These are phyloP conservation scores for Brassica juncea DNA, from an alignment of 345 rosid species.

Conservation along the genomic window DNA sequence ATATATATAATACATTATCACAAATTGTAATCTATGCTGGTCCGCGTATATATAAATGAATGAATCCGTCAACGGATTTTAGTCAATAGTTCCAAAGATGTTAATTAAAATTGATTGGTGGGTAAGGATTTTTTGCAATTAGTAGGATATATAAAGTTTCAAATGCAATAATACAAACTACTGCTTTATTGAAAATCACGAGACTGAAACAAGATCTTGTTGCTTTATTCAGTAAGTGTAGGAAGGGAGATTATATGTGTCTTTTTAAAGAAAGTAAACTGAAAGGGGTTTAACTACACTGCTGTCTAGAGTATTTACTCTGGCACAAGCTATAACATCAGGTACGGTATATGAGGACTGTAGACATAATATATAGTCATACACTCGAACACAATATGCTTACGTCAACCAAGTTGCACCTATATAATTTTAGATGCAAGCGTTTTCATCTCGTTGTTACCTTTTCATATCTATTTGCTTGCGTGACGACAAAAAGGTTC, in stretches of 20 bases:
- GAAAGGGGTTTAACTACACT: not conserved
- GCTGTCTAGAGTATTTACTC: not conserved
- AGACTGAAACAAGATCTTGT: not conserved
- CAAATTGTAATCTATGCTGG: not conserved
- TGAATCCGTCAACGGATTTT: not conserved
- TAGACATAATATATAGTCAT: not conserved
- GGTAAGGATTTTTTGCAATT: not conserved
- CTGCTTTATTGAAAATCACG: conserved; percentile 29
- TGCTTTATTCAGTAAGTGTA: conserved; percentile 3
- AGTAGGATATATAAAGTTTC: not conserved
- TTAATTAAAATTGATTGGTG: not conserved
- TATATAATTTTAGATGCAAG: not conserved
- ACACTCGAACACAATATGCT: not conserved
- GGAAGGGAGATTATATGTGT: not conserved
- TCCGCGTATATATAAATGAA: not conserved
- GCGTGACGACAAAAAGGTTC: not conserved
- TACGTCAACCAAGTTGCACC: not conserved
- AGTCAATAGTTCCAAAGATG: not conserved
- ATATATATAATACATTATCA: not conserved
- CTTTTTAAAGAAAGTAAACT: not conserved
- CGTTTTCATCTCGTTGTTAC: not conserved
- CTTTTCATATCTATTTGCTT: not conserved
- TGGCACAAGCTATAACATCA: not conserved
- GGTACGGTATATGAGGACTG: not conserved
- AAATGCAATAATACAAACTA: conserved; percentile 17